Evolutionary conservation across 768 basidiomycete genomes (phyloP).

Genomic region (Trametes coccinea): DNA sequence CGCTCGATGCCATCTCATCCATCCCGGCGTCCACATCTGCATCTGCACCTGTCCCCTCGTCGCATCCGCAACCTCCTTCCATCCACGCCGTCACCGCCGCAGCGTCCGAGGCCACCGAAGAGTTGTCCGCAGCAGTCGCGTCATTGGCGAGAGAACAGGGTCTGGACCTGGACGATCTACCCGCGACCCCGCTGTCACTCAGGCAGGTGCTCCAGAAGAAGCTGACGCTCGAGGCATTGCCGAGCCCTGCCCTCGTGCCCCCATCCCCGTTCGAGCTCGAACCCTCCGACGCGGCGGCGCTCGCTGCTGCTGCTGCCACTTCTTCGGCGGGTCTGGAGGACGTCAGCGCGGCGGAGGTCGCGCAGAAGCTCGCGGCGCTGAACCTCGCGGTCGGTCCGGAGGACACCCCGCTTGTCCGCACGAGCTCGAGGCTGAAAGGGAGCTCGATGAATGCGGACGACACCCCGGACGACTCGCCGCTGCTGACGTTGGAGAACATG

Average conservation of each 20-base stretch:
- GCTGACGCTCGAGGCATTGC: conserved; percentile 29
- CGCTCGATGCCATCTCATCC: neutral
- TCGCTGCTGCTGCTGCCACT: neutral
- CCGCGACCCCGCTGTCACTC: conserved; percentile 11
- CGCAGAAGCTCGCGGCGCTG: neutral
- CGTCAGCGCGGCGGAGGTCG: neutral
- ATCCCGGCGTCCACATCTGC: neutral
- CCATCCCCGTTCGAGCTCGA: conserved; percentile 33
- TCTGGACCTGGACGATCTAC: neutral
- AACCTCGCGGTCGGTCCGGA: neutral
- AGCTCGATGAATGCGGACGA: neutral
- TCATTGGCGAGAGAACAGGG: neutral
- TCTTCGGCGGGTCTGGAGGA: neutral
- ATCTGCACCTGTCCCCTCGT: neutral
- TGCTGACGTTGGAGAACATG: conserved; percentile 17
- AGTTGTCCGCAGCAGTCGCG: neutral
- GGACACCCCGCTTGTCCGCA: neutral
- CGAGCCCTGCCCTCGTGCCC: conserved; percentile 29
- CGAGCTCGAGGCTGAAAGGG: neutral
- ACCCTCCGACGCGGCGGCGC: conserved; percentile 1
- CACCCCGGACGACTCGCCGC: conserved; percentile 8
- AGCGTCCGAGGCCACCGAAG: neutral
- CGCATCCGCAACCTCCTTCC: neutral
- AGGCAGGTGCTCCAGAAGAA: conserved; percentile 15
- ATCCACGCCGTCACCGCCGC: neutral